phyloP scores from a whole-genome alignment of 2,329 filamentous ascomycete species.

The Ciborinia camelliae region DNA sequence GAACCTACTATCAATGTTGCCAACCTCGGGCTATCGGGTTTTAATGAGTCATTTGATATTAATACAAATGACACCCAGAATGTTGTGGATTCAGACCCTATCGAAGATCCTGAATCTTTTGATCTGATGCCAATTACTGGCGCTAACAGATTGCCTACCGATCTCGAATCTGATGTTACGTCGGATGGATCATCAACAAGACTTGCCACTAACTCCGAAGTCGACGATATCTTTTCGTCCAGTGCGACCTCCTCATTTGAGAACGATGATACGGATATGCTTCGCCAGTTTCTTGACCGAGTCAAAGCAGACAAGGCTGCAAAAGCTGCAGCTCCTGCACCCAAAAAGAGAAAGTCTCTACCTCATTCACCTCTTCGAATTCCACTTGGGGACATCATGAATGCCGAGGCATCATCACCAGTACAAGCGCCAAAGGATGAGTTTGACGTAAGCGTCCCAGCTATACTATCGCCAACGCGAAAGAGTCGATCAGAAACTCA shows the following conservation, averaged over 20 bases:
- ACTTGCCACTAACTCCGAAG: slow-evolving; percentile 21
- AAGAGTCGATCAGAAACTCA: slow-evolving; percentile 21
- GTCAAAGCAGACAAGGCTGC: slow-evolving; percentile 40
- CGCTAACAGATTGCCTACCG: neutral
- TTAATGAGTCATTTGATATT: neutral
- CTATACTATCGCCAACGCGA: slow-evolving; percentile 26
- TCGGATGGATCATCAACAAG: slow-evolving; percentile 20
- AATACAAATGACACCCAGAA: neutral
- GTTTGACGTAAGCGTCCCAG: slow-evolving; percentile 28
- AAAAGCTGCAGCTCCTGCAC: slow-evolving; percentile 30
- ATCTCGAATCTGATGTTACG: neutral
- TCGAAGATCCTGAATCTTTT: slow-evolving; percentile 22
- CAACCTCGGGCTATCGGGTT: neutral
- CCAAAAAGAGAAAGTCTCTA: slow-evolving; percentile 33
- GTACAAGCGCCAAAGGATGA: slow-evolving; percentile 28
- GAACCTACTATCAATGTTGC: slow-evolving; percentile 10
- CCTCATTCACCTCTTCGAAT: slow-evolving; percentile 37
- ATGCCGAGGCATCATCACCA: slow-evolving; percentile 27
- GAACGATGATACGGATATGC: slow-evolving; percentile 39
- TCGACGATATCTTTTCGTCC: slow-evolving; percentile 20
- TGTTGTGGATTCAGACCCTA: slow-evolving; percentile 1
- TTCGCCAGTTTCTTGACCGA: slow-evolving; percentile 39
- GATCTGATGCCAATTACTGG: slow-evolving; percentile 22
- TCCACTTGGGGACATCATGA: slow-evolving; percentile 28
- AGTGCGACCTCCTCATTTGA: slow-evolving; percentile 23